Base-by-base conservation (phyloP, 2,329 filamentous ascomycete genomes). In the Bipolaris victoriae region DNA sequence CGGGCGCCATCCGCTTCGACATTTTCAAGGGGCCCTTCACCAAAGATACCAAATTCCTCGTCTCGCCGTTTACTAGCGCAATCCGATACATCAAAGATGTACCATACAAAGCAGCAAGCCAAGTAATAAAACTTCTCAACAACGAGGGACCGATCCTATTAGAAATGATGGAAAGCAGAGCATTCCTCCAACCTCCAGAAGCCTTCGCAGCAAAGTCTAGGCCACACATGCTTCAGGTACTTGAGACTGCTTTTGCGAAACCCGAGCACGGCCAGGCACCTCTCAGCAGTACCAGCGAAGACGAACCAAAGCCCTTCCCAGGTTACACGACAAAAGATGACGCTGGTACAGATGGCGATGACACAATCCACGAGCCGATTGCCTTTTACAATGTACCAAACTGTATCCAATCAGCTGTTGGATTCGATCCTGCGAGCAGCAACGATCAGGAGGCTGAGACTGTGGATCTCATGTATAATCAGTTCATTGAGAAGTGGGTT, bases 291-390 rank as follows among this genome's bases (percentile, higher is more conserved):
- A 31, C 29, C 10, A 33, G 13, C 15, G 33, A 52, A 13, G 52
- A 56, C 16, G 49, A 63, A 5, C 55, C 57, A 3, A 39, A 40
- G 16, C 78, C 90, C 1, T 81, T 83, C n/a, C 88, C 88, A 0
- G 95, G 95, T 1, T 98, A 98, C 79, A 97, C 91, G 0, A 99
- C 95, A 10, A 82, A 83, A 53, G 95, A 99, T 70, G 94, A 96
- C 68, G 84, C 87, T 5, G 92, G 93, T 47, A 78, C 78, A 3
- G 91, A 96, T 64, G 95, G 95, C 40, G 95, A 99, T 72, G 95
- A 99, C 72, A 96, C 94, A 0, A 76, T 96, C 1, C 95, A 97
- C 74, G 81, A 85, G 15, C 81, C 84, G 1, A 87, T 98, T 62
- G 81, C 83, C 31, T 92, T 90, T 72, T 94, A 93, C 76, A 75